phyloP scores from a whole-genome alignment of 2,329 filamentous ascomycete species.

The Epichloe aotearoae region DNA sequence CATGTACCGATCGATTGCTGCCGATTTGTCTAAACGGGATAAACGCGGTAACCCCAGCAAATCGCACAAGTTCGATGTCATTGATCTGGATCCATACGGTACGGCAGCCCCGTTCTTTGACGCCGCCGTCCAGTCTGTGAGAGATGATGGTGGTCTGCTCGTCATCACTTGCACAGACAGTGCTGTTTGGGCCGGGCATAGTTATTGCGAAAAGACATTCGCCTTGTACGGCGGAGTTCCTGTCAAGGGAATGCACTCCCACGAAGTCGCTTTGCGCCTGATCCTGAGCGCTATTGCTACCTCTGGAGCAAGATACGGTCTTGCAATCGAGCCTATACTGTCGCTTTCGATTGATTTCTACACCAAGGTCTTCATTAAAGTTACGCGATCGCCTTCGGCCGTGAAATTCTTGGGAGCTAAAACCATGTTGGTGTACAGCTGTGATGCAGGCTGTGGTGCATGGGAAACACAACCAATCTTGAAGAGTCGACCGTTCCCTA shows the following conservation, averaged over 20 bases:
- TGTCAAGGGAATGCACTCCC: constrained; percentile 70
- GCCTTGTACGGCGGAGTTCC: constrained; percentile 87
- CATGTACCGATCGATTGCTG: constrained; percentile 66
- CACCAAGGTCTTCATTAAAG: constrained; percentile 71
- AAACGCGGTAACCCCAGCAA: constrained; percentile 25
- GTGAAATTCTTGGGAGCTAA: constrained; percentile 87
- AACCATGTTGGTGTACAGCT: constrained; percentile 87
- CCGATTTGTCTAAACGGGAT: constrained; percentile 32
- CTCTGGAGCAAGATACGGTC: constrained; percentile 70
- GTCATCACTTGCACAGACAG: constrained; percentile 97
- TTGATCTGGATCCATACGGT: constrained; percentile 93
- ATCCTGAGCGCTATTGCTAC: constrained; percentile 73
- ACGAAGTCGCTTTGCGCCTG: constrained; percentile 79
- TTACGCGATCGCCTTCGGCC: constrained; percentile 65
- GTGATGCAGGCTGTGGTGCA: constrained; percentile 80
- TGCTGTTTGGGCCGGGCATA: constrained; percentile 84
- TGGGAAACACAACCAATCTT: constrained; percentile 76
- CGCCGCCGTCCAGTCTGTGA: constrained; percentile 72
- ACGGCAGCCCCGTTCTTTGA: constrained; percentile 89
- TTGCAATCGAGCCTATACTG: constrained; percentile 79
- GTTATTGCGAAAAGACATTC: constrained; percentile 88
- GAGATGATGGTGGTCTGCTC: constrained; percentile 73
- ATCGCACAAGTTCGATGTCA: constrained; percentile 65
- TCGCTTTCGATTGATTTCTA: constrained; percentile 97
- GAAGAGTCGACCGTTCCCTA: constrained; percentile 49